Percentiles rank a stretch among this genome's conserved stretches.
Evolutionary conservation across 805 yeast species (phyloP).

Genomic region (Yamadazyma nakazawae): DNA sequence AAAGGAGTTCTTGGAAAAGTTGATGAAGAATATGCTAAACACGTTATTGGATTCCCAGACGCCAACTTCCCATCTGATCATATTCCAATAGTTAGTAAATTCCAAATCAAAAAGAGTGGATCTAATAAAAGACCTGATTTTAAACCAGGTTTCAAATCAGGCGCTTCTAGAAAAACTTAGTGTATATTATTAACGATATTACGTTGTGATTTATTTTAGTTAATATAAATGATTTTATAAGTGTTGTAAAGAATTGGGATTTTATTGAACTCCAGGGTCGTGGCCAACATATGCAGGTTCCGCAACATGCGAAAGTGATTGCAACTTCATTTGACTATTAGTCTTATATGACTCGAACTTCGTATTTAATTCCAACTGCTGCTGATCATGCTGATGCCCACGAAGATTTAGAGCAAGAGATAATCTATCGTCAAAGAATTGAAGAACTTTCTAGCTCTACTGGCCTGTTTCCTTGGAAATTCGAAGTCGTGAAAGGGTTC

Average conservation of each 20-base stretch:
- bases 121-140: slow-evolving; percentile 37
- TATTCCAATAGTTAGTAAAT: slow-evolving; percentile 77
- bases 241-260: too few relatives aligned
- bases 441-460: slow-evolving; percentile 14
- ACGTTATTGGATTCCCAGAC: slow-evolving; percentile 89
- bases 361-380: slow-evolving; percentile 28
- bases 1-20: slow-evolving; percentile 83
- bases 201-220: background rate
- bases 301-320: too few relatives aligned
- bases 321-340: background rate
- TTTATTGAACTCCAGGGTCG: too few relatives aligned
- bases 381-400: slow-evolving; percentile 34
- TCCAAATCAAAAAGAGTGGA: slow-evolving; percentile 59
- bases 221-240: background rate
- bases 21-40: slow-evolving; percentile 71
- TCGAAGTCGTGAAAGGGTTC: slow-evolving; percentile 48
- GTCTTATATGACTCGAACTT: slow-evolving; percentile 10
- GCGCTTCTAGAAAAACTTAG: slow-evolving; percentile 39
- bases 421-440: slow-evolving; percentile 11
- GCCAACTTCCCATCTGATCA: slow-evolving; percentile 94
- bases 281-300: too few relatives aligned
- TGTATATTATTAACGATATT: slow-evolving; percentile 7
- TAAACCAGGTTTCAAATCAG: slow-evolving; percentile 44
- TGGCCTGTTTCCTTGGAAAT: slow-evolving; percentile 39
- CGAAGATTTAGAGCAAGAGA: slow-evolving; percentile 19